Base-by-base conservation (phyloP, 192 early-diverging fungal species). In the Entomortierella parvispora region DNA sequence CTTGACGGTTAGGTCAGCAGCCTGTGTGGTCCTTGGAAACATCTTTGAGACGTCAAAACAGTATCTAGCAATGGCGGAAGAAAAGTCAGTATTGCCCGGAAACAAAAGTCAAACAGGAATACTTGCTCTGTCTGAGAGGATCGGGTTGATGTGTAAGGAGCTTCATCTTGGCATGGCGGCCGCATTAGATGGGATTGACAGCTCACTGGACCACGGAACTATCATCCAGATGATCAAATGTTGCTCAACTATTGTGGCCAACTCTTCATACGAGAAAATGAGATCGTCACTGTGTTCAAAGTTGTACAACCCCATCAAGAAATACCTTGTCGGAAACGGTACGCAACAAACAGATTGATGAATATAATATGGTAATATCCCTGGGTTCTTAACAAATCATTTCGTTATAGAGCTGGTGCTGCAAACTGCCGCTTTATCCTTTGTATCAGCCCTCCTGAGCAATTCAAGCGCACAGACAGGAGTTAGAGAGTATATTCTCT, bases 1-100 rank as follows among this genome's bases (percentile, higher is more conserved):
- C 0, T 42, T 37, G 11, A 82, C 65, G 9, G 84, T 88, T 15
- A 83, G 87, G 2, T 66, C 67, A 7, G 69, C 82, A 9, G 85
- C 81, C 0, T 86, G 85, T 37, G 74, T 83, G 20, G 63, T 72
- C 0, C 65, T 88, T 7, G 64, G 54, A 2, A 65, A 82, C 28
- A 82, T 88, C 43, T 40, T 88, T 9, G 81, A 85, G 68, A 75
- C 63, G 7, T 82, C 85, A 2, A 88, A 84, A 31, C 82, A 84
- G 37, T 88, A 85, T 69, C 50, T 88, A 32, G 70, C 80, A 4
- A 76, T 84, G 67, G 85, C 87, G 25, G 82, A 80, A 34, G 87
- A 86, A 66, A 81, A 83, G 67, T 32, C 72, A n/a, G 32, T 20
- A 12, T 32, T 28, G 20, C 49, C 58, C 6, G 58, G 58, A 44